Evolutionary conservation across 2,329 filamentous ascomycete genomes (phyloP), one percentile per base, ranked within the genome.

Genomic region (Epicoccum sorghinum): DNA sequence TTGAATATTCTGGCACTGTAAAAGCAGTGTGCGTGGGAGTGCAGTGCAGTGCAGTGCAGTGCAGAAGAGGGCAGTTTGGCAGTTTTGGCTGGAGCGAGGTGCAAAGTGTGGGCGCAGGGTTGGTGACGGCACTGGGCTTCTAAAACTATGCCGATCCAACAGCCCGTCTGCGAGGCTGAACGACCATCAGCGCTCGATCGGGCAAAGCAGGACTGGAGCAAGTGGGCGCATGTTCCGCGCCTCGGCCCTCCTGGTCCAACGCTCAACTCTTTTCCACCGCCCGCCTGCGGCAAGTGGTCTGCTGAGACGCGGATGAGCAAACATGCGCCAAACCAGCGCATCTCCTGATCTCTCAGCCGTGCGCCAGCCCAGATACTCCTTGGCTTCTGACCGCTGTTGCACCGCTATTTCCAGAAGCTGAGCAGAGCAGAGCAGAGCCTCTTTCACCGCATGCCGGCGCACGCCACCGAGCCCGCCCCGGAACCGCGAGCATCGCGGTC

Each of bases 111-210:
- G 47, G 35, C 22, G 39, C 43, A 44, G 48, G 39, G 23, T 29
- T 52, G 53, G 52, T 55, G 52, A 55, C 52, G 52, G 52, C 42
- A 55, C 22, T 45, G 51, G 41, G 41, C 52, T 50, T 37, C 52
- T 50, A 55, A 55, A 55, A 46, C 46, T 46, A 25, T 47, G 52
- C 52, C 52, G 41, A 50, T 55, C 52, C 41, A 55, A 42, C 9
- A 46, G 18, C 41, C 52, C 46, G 24, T 38, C 51, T 49, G 52
- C 41, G 52, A 55, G 52, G 46, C 52, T 55, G 52, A 47, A 42
- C 37, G 24, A 50, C n/a, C n/a, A 35, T 42, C 46, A 50, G 36
- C 37, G 32, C 52, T 46, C 46, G 30, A 55, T 55, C 52, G 46
- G 52, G 46, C 7, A 50, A 50, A 50, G 52, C 37, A 55, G 52